phyloP scores from a whole-genome alignment of 2,329 filamentous ascomycete species.

The Fusarium setosum region DNA sequence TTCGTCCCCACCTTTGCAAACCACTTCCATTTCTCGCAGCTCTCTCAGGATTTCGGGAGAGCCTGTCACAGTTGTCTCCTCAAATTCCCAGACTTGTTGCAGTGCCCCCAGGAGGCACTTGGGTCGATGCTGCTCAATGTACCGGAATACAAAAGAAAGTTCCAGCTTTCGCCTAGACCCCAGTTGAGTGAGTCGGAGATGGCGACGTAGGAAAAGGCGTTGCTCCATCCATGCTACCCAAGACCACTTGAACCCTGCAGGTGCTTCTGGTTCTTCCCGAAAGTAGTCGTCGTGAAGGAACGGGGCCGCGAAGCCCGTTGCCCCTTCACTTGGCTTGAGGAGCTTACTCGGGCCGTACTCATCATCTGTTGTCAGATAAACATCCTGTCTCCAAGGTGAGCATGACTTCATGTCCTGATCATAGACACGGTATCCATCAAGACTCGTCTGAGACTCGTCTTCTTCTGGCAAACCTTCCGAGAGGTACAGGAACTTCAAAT shows the following conservation, averaged over 20 bases:
- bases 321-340: not conserved
- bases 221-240: slow-evolving; percentile 33
- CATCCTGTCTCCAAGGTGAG: not conserved
- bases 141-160: slow-evolving; percentile 13
- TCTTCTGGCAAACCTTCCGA: slow-evolving; percentile 15
- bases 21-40: slow-evolving; percentile 15
- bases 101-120: slow-evolving; percentile 14
- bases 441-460: not conserved
- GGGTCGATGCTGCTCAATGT: slow-evolving; percentile 14
- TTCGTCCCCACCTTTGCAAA: slow-evolving; percentile 14
- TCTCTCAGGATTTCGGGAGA: slow-evolving; percentile 9
- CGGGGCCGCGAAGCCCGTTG: not conserved
- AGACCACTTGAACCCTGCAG: not conserved
- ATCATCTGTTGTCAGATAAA: slow-evolving; percentile 29
- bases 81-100: slow-evolving; percentile 10
- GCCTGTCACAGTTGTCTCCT: not conserved
- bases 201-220: slow-evolving; percentile 6
- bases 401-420: not conserved
- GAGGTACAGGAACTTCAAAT: slow-evolving; percentile 32
- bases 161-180: not conserved
- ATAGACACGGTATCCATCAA: slow-evolving; percentile 6
- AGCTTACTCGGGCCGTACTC: slow-evolving; percentile 20
- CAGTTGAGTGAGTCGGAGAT: slow-evolving; percentile 1
- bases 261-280: slow-evolving; percentile 2
- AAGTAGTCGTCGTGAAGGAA: slow-evolving; percentile 27